Base-by-base conservation (phyloP, 768 basidiomycete genomes). In the Phaffia tasmanica region DNA sequence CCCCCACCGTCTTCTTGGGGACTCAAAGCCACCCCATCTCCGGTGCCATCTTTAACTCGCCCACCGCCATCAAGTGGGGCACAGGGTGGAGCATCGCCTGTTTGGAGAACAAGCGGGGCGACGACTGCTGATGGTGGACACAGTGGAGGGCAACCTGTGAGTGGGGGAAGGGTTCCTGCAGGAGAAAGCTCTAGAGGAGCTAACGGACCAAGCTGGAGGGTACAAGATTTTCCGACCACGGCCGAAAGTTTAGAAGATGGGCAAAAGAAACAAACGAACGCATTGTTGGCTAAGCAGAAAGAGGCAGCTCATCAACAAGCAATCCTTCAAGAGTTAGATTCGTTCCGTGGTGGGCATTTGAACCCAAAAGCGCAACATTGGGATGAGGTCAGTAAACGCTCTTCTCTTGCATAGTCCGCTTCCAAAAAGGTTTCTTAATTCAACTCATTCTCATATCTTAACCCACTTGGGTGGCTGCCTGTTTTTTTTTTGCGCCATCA, bases 361-460 rank as follows among this genome's bases (percentile, higher is more conserved):
- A 86, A 95, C 77, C 89, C 92, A 58, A 93, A 93, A 72, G 85
- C 88, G 3, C 88, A 91, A 74, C 92, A 97, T 74, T 99, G 95
- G 95, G 95, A 97, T 72, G 92, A 95, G 82, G 93, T 97, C 70
- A 69, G 87, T 71, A 16, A 21, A 15, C 4, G 54, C 49, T n/a
- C 49, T n/a, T 35, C 8, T 35, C 23, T 1, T 25, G 30, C 27
- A 16, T 7, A 6, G 18, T 42, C 53, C 23, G 35, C 69, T 21
- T 56, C 18, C n/a, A n/a, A 7, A 47, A 29, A 32, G 46, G 5
- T 46, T 50, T 46, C 9, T 21, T 57, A 59, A 27, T 61, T 62
- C 63, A 11, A 64, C 65, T 47, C 57, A 27, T 30, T 57, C 42
- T 15, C 62, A 5, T 46, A 55, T 19, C 67, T 47, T 15, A 54